Conservation (phyloP, 1,139 yeast genomes). For the Diutina rugosa region DNA sequence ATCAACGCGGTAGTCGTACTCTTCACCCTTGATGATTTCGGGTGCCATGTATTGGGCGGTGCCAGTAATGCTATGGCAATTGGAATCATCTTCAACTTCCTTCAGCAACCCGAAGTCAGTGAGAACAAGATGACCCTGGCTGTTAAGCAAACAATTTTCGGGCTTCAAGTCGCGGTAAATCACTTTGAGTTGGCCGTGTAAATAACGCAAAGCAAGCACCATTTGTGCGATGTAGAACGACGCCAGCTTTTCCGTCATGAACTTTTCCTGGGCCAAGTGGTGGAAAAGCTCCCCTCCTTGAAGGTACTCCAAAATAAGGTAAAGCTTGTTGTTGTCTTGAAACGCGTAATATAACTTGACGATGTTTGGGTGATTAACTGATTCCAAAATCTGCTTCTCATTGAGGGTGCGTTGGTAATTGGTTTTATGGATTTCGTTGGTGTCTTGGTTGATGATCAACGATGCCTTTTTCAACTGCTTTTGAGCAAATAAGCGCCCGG, state of each 20-base stretch:
- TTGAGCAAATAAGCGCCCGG: slow-evolving; percentile 73
- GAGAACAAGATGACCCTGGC: slow-evolving; percentile 66
- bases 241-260: slow-evolving; percentile 59
- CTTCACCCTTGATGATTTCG: slow-evolving; percentile 72
- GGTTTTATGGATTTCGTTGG: slow-evolving; percentile 17
- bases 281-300: slow-evolving; percentile 92
- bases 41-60: slow-evolving; percentile 98
- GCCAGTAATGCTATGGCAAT: slow-evolving; percentile 65
- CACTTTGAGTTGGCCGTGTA: slow-evolving; percentile 63
- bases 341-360: slow-evolving; percentile 83
- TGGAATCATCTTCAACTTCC: slow-evolving; percentile 23
- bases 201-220: slow-evolving; percentile 66
- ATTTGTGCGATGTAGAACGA: slow-evolving; percentile 81
- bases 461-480: slow-evolving; percentile 74
- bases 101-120: slow-evolving; percentile 92
- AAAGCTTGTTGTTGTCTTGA: slow-evolving; percentile 73
- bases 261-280: slow-evolving; percentile 42
- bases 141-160: slow-evolving; percentile 78
- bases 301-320: slow-evolving; percentile 70
- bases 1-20: slow-evolving; percentile 81
- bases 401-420: slow-evolving; percentile 16
- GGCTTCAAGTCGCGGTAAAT: slow-evolving; percentile 91
- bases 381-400: slow-evolving; percentile 8
- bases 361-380: slow-evolving; percentile 60
- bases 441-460: slow-evolving; percentile 25